Base-by-base conservation (phyloP, 2,329 filamentous ascomycete species). In the Ramichloridium luteum region DNA sequence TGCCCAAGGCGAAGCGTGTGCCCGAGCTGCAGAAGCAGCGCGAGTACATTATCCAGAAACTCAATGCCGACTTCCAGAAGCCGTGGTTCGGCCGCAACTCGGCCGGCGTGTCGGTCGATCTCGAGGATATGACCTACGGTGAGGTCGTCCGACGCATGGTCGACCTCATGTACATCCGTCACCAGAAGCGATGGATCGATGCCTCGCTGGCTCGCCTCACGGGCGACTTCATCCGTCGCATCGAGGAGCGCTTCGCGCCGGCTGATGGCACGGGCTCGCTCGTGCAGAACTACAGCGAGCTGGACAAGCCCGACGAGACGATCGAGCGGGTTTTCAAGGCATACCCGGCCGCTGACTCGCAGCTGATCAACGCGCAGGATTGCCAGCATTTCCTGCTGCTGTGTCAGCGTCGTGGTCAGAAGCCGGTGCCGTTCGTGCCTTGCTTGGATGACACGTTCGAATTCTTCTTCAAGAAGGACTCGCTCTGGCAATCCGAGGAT, bases 401-500 rank as follows among this genome's bases (percentile, higher is more conserved):
- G 26, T 96, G 86, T 68, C 78, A 90, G 62, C 78, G 85, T 22
- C 82, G 80, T 28, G 80, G 79, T 25, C 90, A 98, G 67, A 98
- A 98, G 70, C 90, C 90, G 2, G 82, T 92, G 16, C 90, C 88
- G 1, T 98, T 98, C 55, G 86, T 98, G 16, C 90, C 90, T 4
- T 70, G 80, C n/a, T 70, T 98, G 13, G 90, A 98, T 49, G 85
- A 93, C 41, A 93, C 88, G 55, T 98, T 98, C 46, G 90, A 98
- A 56, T 93, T 92, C 63, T 98, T 84, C 67, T 98, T 98, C 78
- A 98, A 98, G 76, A 98, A 98, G 67, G 90, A 98, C 58, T 98
- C 90, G 2, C 72, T 98, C 5, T 98, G 90, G 90, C 90, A 98
- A 62, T 96, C 90, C 1, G 90, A 98, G 61, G 90, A 98, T 51